These are phyloP conservation scores for Nannizziopsis arthrosporioides DNA, from an alignment of 2,329 filamentous ascomycete species.

Conservation along the genomic window DNA sequence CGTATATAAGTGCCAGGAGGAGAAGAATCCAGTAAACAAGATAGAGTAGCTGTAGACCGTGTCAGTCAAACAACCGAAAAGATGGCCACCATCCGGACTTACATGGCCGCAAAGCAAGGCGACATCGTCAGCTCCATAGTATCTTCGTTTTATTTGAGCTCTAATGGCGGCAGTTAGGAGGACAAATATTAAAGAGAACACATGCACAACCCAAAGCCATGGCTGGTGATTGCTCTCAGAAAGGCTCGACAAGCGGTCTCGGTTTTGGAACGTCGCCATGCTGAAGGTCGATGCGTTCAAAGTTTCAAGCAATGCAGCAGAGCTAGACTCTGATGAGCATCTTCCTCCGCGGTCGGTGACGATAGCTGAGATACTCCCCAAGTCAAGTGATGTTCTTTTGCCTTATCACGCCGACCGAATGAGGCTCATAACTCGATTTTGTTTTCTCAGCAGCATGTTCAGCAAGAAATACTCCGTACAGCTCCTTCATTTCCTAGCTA, in stretches of 20 bases:
- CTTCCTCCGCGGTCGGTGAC: too few relatives aligned
- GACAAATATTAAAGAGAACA: conserved; percentile 6
- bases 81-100: not conserved
- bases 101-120: conserved; percentile 3
- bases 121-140: conserved; percentile 6
- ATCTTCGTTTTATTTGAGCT: conserved; percentile 3
- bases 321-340: not conserved
- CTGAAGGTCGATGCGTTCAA: not conserved
- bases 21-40: conserved; percentile 4
- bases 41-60: not conserved
- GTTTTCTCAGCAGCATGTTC: too few relatives aligned
- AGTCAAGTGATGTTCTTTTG: too few relatives aligned
- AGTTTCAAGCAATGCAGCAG: not conserved
- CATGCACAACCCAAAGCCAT: conserved; percentile 8
- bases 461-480: not conserved
- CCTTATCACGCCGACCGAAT: too few relatives aligned
- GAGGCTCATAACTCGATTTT: too few relatives aligned
- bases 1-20: not conserved
- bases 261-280: not conserved
- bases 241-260: conserved; percentile 1
- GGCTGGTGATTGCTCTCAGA: conserved; percentile 8
- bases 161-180: not conserved
- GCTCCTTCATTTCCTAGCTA: not conserved
- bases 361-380: too few relatives aligned
- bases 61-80: not conserved